These are phyloP conservation scores for Cinchona pubescens DNA, from an alignment of 257 asterid species.

Conservation along the genomic window DNA sequence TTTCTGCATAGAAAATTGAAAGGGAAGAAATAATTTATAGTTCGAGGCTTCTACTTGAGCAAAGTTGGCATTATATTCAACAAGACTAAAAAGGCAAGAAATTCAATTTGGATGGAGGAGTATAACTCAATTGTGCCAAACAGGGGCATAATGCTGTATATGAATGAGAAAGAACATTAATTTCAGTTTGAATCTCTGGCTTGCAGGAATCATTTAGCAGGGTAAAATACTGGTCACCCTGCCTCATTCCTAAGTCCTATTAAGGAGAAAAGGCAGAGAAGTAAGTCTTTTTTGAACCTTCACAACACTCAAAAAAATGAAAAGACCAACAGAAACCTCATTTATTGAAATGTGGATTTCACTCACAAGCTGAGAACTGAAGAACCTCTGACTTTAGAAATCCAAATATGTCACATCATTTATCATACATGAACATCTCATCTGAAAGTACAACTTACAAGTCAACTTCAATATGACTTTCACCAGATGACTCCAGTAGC, in stretches of 20 bases:
- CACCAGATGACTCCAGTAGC: slow-evolving; percentile 66
- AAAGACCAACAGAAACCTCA: not conserved
- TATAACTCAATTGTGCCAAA: not conserved
- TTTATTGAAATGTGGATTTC: not conserved
- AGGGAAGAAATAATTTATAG: not conserved
- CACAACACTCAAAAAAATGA: not conserved
- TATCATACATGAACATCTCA: not conserved
- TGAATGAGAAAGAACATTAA: not conserved
- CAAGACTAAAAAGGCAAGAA: not conserved
- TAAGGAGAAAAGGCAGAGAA: not conserved
- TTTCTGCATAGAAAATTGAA: no score
- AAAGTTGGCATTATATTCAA: not conserved
- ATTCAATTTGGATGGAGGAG: not conserved
- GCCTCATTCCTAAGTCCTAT: not conserved
- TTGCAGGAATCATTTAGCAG: not conserved
- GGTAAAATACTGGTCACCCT: not conserved
- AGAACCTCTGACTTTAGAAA: not conserved
- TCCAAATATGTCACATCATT: not conserved
- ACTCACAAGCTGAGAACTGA: not conserved
- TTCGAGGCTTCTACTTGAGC: not conserved
- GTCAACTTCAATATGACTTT: slow-evolving; percentile 56
- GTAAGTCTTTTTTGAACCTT: not conserved
- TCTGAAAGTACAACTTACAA: slow-evolving; percentile 48
- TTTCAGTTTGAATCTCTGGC: not conserved
- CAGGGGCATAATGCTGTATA: not conserved